These are phyloP conservation scores for Trichoderma reesei DNA, from an alignment of 495 filamentous ascomycete genomes.

Conservation along the genomic window DNA sequence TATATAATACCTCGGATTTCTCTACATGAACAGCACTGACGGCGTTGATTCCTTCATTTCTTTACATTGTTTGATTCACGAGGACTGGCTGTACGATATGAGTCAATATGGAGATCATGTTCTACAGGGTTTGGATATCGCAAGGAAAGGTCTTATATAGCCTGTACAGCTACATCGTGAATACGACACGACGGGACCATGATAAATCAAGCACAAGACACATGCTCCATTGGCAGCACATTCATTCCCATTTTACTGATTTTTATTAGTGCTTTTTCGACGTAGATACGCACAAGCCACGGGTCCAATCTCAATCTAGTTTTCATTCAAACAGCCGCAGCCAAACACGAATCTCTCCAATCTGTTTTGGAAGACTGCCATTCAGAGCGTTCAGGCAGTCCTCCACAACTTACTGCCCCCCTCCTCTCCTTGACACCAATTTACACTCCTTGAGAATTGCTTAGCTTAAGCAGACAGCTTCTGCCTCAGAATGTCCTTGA, in stretches of 20 bases:
- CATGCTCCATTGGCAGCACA: too few species aligned
- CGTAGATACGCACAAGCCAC: too few species aligned
- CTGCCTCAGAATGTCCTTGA: constrained; percentile 82
- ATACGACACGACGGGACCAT: neutral
- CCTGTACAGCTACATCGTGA: neutral
- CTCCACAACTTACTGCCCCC: too few species aligned
- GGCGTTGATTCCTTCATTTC: neutral
- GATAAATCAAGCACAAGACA: too few species aligned
- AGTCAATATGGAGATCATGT: neutral
- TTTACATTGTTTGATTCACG: neutral
- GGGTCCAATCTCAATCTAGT: neutral
- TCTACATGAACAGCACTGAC: neutral
- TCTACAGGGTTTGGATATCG: neutral
- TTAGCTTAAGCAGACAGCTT: constrained; percentile 51
- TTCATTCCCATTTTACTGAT: too few species aligned
- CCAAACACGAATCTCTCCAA: too few species aligned
- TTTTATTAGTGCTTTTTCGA: too few species aligned
- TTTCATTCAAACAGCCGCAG: neutral
- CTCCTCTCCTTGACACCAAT: neutral
- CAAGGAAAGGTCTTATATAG: neutral
- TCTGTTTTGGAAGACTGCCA: too few species aligned
- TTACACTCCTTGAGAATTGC: neutral
- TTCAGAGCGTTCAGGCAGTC: too few species aligned
- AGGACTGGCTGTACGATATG: neutral
- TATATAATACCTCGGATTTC: neutral